Base-by-base conservation (phyloP, 2,329 filamentous ascomycete genomes). In the Cadophora malorum region DNA sequence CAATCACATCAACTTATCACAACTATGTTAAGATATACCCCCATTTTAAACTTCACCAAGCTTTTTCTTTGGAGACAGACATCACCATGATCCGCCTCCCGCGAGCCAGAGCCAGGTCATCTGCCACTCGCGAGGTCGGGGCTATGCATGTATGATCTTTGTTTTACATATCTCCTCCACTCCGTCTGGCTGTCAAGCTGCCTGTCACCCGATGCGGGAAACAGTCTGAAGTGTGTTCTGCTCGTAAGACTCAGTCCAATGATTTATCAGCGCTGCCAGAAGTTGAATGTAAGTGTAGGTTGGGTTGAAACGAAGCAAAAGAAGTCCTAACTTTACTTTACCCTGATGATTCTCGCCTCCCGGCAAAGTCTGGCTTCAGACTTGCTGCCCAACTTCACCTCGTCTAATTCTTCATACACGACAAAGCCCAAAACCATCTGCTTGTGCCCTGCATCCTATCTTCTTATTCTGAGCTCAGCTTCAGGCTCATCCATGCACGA, bases 1-100 rank as follows among this genome's bases (percentile, higher is more conserved):
- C 19, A n/a, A 41, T 49, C 45, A n/a, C n/a, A 33, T 55, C 52
- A 55, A 16, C 23, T 19, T 55, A 31, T 45, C 41, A 45, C 16
- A 45, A 16, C 19, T 2, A 8, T 8, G 21, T 21, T 19, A 28
- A 28, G 45, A 21, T 59, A 25, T 59, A 25, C 21, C n/a, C 23
- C 45, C 45, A 21, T 14, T 38, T 45, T 45, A 45, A 21, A 38
- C 19, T 59, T 59, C 21, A 35, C 21, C 35, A 59, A 59, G 56
- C 56, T 59, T 58, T 59, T 8, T 25, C 5, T 23, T 25, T 38
- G 5, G 5, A 28, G 28, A 28, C 28, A 28, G 28, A 28, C 28
- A 28, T 28, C 28, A 28, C 23, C n/a, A 45, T 59, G 35, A 59
- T 59, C 35, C 21, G 21, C 33, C 28, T 28, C 28, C 28, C 28